Conservation (phyloP, 495 filamentous ascomycete species). For the Penicillium manginii region DNA sequence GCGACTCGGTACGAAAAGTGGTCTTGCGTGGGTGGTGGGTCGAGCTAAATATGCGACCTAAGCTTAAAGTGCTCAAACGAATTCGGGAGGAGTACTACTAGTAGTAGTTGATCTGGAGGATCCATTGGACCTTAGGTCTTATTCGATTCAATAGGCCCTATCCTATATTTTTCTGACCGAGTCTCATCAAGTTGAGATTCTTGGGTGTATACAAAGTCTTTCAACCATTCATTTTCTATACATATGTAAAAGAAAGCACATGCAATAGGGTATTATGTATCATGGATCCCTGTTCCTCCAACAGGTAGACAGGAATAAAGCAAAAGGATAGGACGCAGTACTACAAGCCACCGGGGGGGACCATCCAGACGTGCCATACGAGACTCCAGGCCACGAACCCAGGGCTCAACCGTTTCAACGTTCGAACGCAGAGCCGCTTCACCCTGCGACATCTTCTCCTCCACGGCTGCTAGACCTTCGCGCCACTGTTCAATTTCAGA, state of each 20-base stretch:
- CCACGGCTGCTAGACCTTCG: conserved; percentile 78
- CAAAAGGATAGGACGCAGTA: conserved; percentile 1
- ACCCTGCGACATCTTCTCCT: conserved; percentile 68
- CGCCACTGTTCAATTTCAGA: conserved; percentile 85
- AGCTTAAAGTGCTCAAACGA: conserved; percentile 39
- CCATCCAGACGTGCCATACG: conserved; percentile 62
- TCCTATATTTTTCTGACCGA: no score
- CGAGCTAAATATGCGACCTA: conserved; percentile 46
- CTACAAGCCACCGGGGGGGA: conserved; percentile 17
- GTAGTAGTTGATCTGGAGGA: no score
- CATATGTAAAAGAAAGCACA: conserved; percentile 20
- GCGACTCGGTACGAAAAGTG: conserved; percentile 25
- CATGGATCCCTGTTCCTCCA: conserved; percentile 14
- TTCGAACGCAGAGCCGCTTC: conserved; percentile 75
- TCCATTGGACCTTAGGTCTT: no score
- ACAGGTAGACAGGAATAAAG: conserved; percentile 9
- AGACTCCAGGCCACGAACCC: conserved; percentile 86
- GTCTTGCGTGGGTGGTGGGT: conserved; percentile 47
- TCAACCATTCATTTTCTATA: not conserved
- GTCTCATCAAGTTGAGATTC: no score
- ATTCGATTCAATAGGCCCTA: no score
- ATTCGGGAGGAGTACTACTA: conserved; percentile 10
- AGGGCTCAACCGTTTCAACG: conserved; percentile 77
- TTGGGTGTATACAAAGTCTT: no score
- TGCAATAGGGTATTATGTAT: conserved; percentile 32